Percentiles rank a stretch among this genome's conserved stretches.
phyloP scores from a whole-genome alignment of 345 rosid genomes.

The Mercurialis annua region DNA sequence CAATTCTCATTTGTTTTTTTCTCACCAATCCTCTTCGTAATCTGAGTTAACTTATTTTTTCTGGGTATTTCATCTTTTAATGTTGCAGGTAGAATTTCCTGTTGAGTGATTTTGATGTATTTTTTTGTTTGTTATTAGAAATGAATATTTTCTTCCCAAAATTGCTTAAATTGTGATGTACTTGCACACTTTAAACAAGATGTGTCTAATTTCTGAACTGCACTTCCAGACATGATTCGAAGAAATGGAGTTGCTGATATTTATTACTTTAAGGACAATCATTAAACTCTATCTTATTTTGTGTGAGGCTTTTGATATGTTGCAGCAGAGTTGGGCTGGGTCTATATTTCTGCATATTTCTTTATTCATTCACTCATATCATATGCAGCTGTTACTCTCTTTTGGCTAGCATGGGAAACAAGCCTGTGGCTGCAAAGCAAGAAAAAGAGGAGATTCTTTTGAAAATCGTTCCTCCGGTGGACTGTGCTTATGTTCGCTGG shows the following conservation, averaged over 20 bases:
- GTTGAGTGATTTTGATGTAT: too few relatives aligned
- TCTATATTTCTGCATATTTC: background rate
- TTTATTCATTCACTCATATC: background rate
- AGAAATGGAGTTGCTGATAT: background rate
- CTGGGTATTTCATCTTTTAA: too few relatives aligned
- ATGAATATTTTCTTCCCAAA: too few relatives aligned
- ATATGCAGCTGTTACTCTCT: background rate
- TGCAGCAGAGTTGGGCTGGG: background rate
- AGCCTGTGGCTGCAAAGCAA: constrained; percentile 45
- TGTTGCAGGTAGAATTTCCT: too few relatives aligned
- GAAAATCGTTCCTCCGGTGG: constrained; percentile 68
- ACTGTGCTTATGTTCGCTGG: constrained; percentile 60
- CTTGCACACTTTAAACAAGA: too few relatives aligned
- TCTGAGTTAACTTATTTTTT: too few relatives aligned
- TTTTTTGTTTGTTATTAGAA: too few relatives aligned
- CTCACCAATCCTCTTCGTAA: too few relatives aligned
- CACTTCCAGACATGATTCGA: background rate
- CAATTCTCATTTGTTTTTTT: too few relatives aligned
- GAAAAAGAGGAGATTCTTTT: constrained; percentile 47
- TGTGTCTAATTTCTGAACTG: background rate
- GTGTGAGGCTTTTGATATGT: background rate
- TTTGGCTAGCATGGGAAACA: constrained; percentile 56
- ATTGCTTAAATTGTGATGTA: too few relatives aligned
- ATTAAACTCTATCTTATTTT: background rate
- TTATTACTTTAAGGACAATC: too few relatives aligned